These are phyloP conservation scores for Primulina huaijiensis DNA, from an alignment of 257 asterid genomes.

Conservation along the genomic window DNA sequence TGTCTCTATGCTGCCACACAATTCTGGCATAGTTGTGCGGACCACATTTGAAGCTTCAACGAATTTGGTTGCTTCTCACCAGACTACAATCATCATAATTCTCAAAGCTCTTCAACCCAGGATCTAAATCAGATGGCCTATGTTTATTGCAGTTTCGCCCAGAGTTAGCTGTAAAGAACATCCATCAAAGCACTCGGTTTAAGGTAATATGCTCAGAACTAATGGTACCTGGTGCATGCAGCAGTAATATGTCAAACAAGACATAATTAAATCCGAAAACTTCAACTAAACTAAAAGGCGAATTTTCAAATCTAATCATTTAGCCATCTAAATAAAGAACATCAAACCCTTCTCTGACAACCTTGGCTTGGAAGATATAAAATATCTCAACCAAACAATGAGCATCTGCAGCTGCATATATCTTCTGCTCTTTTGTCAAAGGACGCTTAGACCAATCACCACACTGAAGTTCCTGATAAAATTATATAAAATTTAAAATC, in stretches of 20 bases:
- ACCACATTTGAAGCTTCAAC: conserved; percentile 61
- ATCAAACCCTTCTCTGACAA: conserved; percentile 68
- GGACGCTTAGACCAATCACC: conserved; percentile 98
- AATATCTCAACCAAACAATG: conserved; percentile 72
- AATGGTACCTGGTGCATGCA: not conserved
- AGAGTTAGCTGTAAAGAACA: conserved; percentile 50
- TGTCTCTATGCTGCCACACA: conserved; percentile 29
- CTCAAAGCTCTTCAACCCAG: conserved; percentile 60
- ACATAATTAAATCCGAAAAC: not conserved
- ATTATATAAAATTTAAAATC: not conserved
- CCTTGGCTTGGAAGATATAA: conserved; percentile 53
- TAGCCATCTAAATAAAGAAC: not conserved
- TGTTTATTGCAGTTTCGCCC: conserved; percentile 25
- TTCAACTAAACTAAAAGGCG: too few relatives aligned
- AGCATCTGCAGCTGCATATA: conserved; percentile 89
- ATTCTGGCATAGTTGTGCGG: conserved; percentile 38
- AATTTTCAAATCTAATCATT: not conserved
- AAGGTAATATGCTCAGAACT: not conserved
- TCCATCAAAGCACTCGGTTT: conserved; percentile 8
- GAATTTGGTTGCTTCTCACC: conserved; percentile 42
- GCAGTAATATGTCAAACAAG: not conserved
- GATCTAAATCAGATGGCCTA: conserved; percentile 35
- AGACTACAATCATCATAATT: conserved; percentile 39
- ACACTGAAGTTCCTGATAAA: conserved; percentile 82
- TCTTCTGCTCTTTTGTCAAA: conserved; percentile 76